Conservation (phyloP, 805 yeast species). For the Myxozyma neglecta region DNA sequence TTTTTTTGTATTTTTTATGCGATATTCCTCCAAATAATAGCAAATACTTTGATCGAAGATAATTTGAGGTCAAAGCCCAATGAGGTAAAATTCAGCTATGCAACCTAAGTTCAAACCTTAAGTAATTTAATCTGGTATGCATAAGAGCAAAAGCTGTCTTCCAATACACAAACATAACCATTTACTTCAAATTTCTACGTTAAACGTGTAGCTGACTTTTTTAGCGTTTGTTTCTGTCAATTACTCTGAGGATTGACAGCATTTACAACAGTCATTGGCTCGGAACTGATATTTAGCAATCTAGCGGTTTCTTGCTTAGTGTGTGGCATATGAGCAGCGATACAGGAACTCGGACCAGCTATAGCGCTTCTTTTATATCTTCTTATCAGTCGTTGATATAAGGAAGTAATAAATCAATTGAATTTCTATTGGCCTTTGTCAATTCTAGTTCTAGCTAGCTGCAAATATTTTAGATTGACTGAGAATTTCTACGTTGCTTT, state of each 20-base stretch:
- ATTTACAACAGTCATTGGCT: no score
- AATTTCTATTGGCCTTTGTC: background rate
- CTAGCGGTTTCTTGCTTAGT: background rate
- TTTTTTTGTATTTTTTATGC: no score
- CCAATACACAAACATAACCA: background rate
- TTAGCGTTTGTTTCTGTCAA: no score
- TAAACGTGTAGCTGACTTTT: background rate
- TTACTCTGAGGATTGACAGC: no score
- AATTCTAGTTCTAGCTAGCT: no score
- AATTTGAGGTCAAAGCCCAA: background rate
- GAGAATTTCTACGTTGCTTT: no score
- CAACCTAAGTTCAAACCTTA: background rate
- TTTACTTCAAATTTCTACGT: background rate
- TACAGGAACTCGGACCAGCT: background rate
- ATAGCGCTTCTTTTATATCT: background rate
- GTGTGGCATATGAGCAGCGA: background rate
- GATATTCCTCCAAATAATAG: no score
- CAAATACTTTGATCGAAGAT: no score
- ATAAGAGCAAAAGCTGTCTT: background rate
- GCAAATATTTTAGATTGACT: no score
- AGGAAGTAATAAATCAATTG: background rate
- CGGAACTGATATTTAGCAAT: background rate
- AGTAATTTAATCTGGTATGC: background rate
- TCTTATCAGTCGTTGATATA: background rate
- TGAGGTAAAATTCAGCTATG: constrained; percentile 7